phyloP scores from a whole-genome alignment of 2,329 filamentous ascomycete species.

The Colletotrichum sansevieriae region DNA sequence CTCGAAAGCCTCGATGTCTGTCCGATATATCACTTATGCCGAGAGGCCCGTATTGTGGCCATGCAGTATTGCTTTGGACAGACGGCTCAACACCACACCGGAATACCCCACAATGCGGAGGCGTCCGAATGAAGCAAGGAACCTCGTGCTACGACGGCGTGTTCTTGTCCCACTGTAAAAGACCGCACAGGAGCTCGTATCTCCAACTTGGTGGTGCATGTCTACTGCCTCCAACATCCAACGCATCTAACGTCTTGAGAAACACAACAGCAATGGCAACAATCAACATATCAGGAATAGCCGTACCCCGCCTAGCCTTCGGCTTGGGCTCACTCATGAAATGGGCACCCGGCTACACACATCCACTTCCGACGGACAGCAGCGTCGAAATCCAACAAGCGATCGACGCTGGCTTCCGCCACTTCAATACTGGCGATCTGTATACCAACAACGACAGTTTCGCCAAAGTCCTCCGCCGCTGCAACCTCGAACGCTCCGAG shows the following conservation, averaged over 20 bases:
- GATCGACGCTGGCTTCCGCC: neutral
- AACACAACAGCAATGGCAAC: neutral
- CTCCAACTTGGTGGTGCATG: neutral
- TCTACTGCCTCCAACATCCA: neutral
- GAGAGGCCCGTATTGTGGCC: neutral
- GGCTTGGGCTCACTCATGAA: neutral
- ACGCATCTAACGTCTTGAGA: neutral
- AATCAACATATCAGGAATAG: slow-evolving; percentile 5
- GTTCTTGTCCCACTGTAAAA: neutral
- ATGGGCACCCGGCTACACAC: neutral
- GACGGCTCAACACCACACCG: neutral
- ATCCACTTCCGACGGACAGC: neutral
- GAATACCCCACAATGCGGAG: slow-evolving; percentile 10
- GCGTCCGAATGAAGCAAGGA: neutral
- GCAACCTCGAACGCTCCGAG: slow-evolving; percentile 1
- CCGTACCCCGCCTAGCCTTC: neutral
- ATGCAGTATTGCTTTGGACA: neutral
- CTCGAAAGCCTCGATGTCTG: neutral
- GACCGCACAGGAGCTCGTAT: no score
- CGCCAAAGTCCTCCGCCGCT: neutral
- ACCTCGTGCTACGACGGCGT: no score
- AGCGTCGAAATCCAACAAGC: slow-evolving; percentile 1
- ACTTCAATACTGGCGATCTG: neutral
- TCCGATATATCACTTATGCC: neutral
- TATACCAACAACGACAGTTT: slow-evolving; percentile 2